Evolutionary conservation across 805 yeast species (phyloP).

Genomic region (Candida nemodendra): DNA sequence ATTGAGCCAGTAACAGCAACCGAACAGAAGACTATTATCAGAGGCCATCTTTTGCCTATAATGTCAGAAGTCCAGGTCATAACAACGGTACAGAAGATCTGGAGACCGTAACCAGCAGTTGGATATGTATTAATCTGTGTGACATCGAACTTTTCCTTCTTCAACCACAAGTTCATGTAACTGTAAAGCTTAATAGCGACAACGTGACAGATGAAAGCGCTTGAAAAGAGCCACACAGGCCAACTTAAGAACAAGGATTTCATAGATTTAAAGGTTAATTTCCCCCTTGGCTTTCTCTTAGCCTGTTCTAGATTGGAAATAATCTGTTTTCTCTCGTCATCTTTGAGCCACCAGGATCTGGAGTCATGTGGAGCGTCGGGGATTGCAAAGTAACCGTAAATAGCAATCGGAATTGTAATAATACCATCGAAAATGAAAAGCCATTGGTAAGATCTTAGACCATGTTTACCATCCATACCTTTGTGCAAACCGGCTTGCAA

Average conservation of each 20-base stretch:
- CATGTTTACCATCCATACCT: constrained; percentile 44
- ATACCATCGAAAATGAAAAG: constrained; percentile 61
- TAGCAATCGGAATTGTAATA: constrained; percentile 55
- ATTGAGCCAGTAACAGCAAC: constrained; percentile 20
- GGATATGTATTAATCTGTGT: constrained; percentile 32
- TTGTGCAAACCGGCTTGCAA: constrained; percentile 53
- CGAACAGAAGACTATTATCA: constrained; percentile 23
- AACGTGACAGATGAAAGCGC: constrained; percentile 22
- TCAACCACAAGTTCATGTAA: constrained; percentile 33
- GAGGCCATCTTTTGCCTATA: constrained; percentile 28
- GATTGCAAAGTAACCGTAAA: constrained; percentile 51
- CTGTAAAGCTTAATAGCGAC: constrained; percentile 20
- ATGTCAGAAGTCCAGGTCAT: constrained; percentile 31
- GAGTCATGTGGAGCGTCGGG: constrained; percentile 58
- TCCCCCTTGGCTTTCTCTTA: constrained; percentile 16
- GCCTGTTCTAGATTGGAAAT: constrained; percentile 10
- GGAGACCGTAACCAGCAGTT: constrained; percentile 33
- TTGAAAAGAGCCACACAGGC: constrained; percentile 20
- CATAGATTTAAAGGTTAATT: constrained; percentile 10
- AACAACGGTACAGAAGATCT: constrained; percentile 27
- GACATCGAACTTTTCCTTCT: constrained; percentile 25
- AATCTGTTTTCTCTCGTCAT: constrained; percentile 27
- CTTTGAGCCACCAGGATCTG: constrained; percentile 27
- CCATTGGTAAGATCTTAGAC: constrained; percentile 66
- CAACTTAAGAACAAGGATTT: constrained; percentile 12